Base-by-base conservation (phyloP, 345 rosid species). In the Lenwebbia sp. region DNA sequence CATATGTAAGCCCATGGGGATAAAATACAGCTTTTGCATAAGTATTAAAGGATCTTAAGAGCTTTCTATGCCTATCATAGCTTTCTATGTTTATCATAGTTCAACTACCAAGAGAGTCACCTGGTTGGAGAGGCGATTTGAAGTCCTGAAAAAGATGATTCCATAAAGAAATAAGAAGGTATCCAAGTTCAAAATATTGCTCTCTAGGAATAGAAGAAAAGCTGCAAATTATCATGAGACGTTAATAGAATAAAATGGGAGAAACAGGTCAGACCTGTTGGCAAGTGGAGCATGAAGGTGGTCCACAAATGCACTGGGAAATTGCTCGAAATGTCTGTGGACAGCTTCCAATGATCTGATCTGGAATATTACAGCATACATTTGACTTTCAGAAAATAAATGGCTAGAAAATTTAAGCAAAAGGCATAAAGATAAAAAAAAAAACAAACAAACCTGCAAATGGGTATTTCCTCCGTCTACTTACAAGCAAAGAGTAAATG, bases 321-420 rank as follows among this genome's bases (percentile, higher is more conserved):
- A 97, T 89, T 95, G 94, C 92, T 95, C 98, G 88, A 96, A 97
- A 84, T 88, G 94, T 87, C 91, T 90, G 88, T 95, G 98, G 83
- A 97, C 95, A 84, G 98, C 92, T 88, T 94, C 99, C 89, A 97
- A 89, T 82, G 99, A 97, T 90, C 98, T 91, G 88, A 97, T 97
- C 99, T 97, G 96, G 78, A 90, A 76, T 84, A 78, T 81, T 74
- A 6, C 40, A 83, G 25, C 57, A 65, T 78, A 52, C 84, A 87
- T 87, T 53, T 50, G 33, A 58, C 57, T 81, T 76, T 85, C 30
- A 83, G 47, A 6, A 57, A 58, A 12, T 86, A 85, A 7, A 56
- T 51, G 89, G 86, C 30, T 55, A 30, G 54, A 37, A 33, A 82
- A 83, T 83, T 19, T 51, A 25, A 54, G 82, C 86, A 13, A 21